phyloP scores from a whole-genome alignment of 2,329 filamentous ascomycete species.

The Blastomyces parvus region DNA sequence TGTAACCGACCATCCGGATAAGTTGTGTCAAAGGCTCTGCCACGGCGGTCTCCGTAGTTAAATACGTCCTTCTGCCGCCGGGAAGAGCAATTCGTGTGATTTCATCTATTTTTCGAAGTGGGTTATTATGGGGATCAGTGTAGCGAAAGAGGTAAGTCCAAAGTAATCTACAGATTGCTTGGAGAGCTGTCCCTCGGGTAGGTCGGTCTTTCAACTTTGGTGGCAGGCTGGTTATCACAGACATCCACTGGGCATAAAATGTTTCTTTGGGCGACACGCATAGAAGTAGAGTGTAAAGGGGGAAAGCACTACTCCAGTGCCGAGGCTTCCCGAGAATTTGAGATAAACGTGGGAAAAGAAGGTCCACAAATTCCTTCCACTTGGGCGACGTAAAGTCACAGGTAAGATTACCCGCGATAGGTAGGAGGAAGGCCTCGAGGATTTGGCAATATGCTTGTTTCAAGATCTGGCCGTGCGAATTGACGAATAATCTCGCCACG shows the following conservation, averaged over 20 bases:
- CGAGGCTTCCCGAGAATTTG: conserved; percentile 86
- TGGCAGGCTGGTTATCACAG: conserved; percentile 66
- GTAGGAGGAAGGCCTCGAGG: conserved; percentile 74
- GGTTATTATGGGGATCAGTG: conserved; percentile 58
- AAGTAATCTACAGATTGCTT: conserved; percentile 78
- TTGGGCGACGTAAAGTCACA: conserved; percentile 69
- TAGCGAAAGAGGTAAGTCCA: conserved; percentile 92
- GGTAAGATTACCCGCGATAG: conserved; percentile 71
- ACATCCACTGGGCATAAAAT: conserved; percentile 79
- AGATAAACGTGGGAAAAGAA: conserved; percentile 65
- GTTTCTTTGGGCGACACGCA: conserved; percentile 79
- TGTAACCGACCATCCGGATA: conserved; percentile 88
- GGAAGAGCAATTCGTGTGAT: conserved; percentile 78
- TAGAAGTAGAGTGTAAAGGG: conserved; percentile 73
- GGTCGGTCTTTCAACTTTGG: conserved; percentile 74
- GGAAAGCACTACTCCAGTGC: conserved; percentile 84
- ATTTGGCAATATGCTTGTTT: conserved; percentile 94
- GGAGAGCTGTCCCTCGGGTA: conserved; percentile 68
- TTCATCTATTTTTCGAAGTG: conserved; percentile 76
- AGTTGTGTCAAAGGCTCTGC: conserved; percentile 87
- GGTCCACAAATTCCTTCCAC: conserved; percentile 77
- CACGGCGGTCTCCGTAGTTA: conserved; percentile 74
- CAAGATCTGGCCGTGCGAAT: conserved; percentile 76
- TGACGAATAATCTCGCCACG: conserved; percentile 71
- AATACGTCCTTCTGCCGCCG: conserved; percentile 65